Base-by-base conservation (phyloP, 139 green algal species). In the Picochlorum sp. region DNA sequence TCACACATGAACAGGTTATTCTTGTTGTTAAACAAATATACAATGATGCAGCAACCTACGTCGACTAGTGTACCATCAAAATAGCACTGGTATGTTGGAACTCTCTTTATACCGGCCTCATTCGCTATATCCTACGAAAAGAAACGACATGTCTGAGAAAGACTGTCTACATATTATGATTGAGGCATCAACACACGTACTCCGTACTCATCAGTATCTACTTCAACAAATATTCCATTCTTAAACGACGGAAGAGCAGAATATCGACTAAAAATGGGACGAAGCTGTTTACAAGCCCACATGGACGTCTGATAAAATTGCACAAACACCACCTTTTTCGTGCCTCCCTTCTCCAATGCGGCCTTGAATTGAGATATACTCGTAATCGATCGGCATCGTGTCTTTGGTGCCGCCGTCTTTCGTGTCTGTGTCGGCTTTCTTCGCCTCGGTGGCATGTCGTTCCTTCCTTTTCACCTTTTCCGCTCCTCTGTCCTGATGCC, bases 181-280 rank as follows among this genome's bases (percentile, higher is more conserved):
- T 21, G 10, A 23, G 32, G 41, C 13, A 56, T 58, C 2, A 0
- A 56, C 18, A 49, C 8, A 59, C 64, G 11, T 49, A 61, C 64
- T 26, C 34, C 15, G 14, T 26, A 15, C 24, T 71, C 46, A 46
- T 71, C 50, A 30, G 45, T 20, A 37, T 71, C 28, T 49, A 71
- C 64, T 49, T 71, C 64, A 21, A 51, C 50, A 32, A 71, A 71
- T 28, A 71, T 64, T 20, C 11, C 64, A n/a, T 64, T 45, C 5
- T 47, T 26, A 32, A 65, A 71, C 51, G 57, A 62, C 6, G 64
- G 23, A 60, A 28, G 23, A 28, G 30, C 38, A 34, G 51, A 65
- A 46, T 44, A 34, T 30, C 24, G 21, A 10, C 11, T 6, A 61
- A 71, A 71, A 49, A 26, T 50, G n/a, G 51, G 51, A 18, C 47